Percentiles rank a stretch among this genome's conserved stretches.
These are phyloP conservation scores for Vitis hybrid DNA, from an alignment of 177 flowering plant species.

Conservation along the genomic window DNA sequence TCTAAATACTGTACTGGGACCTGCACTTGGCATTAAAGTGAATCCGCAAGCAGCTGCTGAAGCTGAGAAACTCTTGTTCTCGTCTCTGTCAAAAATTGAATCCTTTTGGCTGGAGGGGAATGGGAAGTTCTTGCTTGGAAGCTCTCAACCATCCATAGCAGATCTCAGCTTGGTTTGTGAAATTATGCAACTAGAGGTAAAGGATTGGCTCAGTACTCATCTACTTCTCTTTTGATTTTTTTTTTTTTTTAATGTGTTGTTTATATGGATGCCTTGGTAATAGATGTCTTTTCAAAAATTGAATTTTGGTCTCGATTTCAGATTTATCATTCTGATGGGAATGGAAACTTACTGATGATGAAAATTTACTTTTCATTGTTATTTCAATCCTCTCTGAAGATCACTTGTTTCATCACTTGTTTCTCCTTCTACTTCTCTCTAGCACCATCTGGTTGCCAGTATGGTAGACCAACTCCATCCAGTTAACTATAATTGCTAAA, in stretches of 20 bases:
- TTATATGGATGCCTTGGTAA: too few species aligned
- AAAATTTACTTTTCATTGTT: not conserved
- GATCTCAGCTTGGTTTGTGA: slow-evolving; percentile 92
- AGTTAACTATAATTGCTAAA: too few species aligned
- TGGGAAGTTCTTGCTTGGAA: slow-evolving; percentile 66
- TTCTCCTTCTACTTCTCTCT: not conserved
- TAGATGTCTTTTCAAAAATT: too few species aligned
- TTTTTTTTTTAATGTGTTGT: too few species aligned
- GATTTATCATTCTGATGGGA: not conserved
- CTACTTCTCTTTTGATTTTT: not conserved
- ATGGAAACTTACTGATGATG: not conserved
- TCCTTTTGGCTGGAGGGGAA: slow-evolving; percentile 71
- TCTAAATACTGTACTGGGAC: slow-evolving; percentile 45
- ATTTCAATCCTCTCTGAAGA: not conserved
- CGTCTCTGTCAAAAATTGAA: slow-evolving; percentile 65
- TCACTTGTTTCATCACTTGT: not conserved
- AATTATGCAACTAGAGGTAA: slow-evolving; percentile 88
- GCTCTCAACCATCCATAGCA: slow-evolving; percentile 79
- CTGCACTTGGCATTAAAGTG: slow-evolving; percentile 54
- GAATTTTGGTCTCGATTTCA: too few species aligned
- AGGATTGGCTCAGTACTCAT: not conserved
- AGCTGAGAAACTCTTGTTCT: slow-evolving; percentile 49
- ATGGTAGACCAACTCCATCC: too few species aligned
- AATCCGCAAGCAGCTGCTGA: slow-evolving; percentile 69
- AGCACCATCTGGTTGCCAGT: not conserved